These are phyloP conservation scores for Epichloe bromicola DNA, from an alignment of 2,329 filamentous ascomycete species.

Conservation along the genomic window DNA sequence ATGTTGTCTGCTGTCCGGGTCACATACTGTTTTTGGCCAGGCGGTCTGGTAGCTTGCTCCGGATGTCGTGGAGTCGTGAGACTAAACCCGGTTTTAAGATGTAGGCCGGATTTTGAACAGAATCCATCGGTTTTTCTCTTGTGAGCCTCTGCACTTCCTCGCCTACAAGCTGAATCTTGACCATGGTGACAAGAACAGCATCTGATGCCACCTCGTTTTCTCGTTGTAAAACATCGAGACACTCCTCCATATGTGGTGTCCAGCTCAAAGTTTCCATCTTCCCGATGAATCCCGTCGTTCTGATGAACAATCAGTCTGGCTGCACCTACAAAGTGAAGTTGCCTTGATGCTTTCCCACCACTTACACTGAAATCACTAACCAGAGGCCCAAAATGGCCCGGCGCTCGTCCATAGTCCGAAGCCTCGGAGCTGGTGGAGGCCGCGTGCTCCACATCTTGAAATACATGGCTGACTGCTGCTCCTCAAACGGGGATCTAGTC, in stretches of 20 bases:
- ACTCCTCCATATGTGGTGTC: slow-evolving; percentile 47
- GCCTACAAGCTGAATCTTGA: slow-evolving; percentile 25
- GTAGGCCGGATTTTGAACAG: slow-evolving; percentile 17
- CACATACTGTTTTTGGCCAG: slow-evolving; percentile 17
- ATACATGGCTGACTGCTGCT: slow-evolving; percentile 22
- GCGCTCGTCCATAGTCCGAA: slow-evolving; percentile 35
- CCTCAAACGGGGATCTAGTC: slow-evolving; percentile 23
- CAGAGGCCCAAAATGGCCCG: slow-evolving; percentile 36
- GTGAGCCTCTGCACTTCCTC: slow-evolving; percentile 25
- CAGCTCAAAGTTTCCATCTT: slow-evolving; percentile 40
- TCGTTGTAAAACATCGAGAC: slow-evolving; percentile 31
- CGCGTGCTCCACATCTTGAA: slow-evolving; percentile 22
- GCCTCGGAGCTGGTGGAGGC: slow-evolving; percentile 12
- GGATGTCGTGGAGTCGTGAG: slow-evolving; percentile 15
- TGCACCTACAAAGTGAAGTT: no score
- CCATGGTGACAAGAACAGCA: slow-evolving; percentile 26
- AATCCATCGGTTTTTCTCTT: slow-evolving; percentile 17
- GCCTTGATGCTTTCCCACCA: background rate
- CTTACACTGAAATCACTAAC: slow-evolving; percentile 24
- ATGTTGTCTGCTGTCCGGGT: background rate
- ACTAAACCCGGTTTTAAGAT: slow-evolving; percentile 20
- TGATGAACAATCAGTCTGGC: slow-evolving; percentile 6
- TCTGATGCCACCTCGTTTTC: slow-evolving; percentile 36
- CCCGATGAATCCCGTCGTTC: slow-evolving; percentile 26
- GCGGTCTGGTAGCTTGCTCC: slow-evolving; percentile 11